These are phyloP conservation scores for Sporothrix curviconia DNA, from an alignment of 2,329 filamentous ascomycete genomes.

Conservation along the genomic window DNA sequence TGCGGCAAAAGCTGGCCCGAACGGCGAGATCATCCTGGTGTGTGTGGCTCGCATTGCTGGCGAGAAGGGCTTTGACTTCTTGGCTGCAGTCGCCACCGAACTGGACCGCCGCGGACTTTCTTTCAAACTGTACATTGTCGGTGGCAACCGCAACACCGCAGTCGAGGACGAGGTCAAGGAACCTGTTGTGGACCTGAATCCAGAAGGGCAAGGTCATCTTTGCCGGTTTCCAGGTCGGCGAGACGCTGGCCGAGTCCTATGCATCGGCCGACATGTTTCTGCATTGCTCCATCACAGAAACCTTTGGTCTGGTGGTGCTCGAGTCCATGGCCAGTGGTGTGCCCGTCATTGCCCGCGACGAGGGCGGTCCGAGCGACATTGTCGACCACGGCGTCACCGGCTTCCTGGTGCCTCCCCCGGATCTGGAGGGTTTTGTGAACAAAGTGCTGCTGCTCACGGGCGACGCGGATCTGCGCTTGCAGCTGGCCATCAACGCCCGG, in stretches of 20 bases:
- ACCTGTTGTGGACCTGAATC: conserved; percentile 47
- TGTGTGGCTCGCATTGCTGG: conserved; percentile 61
- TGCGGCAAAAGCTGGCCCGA: conserved; percentile 49
- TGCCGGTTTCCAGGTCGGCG: conserved; percentile 57
- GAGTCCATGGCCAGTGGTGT: conserved; percentile 67
- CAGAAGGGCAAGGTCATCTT: conserved; percentile 53
- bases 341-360: conserved; percentile 61
- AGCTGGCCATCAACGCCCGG: conserved; percentile 44
- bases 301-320: conserved; percentile 63
- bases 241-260: conserved; percentile 57
- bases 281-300: conserved; percentile 66
- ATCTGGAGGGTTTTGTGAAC: conserved; percentile 52
- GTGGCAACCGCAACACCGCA: conserved; percentile 57
- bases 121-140: conserved; percentile 62
- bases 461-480: conserved; percentile 36
- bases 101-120: conserved; percentile 49
- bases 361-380: conserved; percentile 63
- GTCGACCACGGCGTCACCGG: conserved; percentile 54
- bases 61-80: conserved; percentile 65
- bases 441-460: conserved; percentile 44
- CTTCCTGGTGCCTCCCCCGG: conserved; percentile 53
- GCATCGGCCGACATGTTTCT: conserved; percentile 64
- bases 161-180: conserved; percentile 56
- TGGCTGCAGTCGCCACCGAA: conserved; percentile 48
- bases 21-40: conserved; percentile 58